phyloP scores from a whole-genome alignment of 1,139 yeast genomes.

The Zygotorulaspora mrakii region DNA sequence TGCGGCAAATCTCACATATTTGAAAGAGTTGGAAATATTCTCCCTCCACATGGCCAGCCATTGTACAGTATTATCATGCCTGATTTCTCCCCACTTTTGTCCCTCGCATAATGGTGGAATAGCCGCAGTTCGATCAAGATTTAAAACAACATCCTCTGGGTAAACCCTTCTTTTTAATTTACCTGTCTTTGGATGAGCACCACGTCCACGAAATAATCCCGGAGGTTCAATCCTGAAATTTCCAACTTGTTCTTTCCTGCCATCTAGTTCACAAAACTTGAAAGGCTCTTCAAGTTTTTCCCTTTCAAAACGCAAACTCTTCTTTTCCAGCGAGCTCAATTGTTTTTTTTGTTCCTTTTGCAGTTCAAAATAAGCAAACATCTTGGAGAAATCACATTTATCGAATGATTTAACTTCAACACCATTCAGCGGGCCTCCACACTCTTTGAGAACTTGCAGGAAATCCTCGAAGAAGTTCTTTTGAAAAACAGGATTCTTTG shows the following conservation, averaged over 20 bases:
- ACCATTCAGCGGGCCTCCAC: constrained; percentile 53
- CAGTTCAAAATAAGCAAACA: constrained; percentile 67
- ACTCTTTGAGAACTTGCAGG: constrained; percentile 58
- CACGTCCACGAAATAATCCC: constrained; percentile 92
- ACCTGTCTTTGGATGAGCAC: constrained; percentile 96
- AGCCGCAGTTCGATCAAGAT: constrained; percentile 66
- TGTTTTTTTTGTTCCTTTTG: constrained; percentile 70
- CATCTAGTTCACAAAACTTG: constrained; percentile 77
- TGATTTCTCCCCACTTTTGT: constrained; percentile 85
- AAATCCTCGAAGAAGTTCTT: constrained; percentile 85
- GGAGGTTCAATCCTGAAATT: constrained; percentile 96
- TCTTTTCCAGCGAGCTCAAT: constrained; percentile 68
- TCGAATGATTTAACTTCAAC: constrained; percentile 56
- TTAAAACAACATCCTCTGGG: constrained; percentile 87
- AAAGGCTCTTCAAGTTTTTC: constrained; percentile 77
- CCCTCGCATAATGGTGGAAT: constrained; percentile 85
- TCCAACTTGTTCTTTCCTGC: constrained; percentile 88
- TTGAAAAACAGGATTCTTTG: constrained; percentile 79
- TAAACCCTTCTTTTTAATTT: constrained; percentile 73
- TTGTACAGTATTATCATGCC: constrained; percentile 84
- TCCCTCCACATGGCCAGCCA: constrained; percentile 99
- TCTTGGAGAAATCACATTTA: constrained; percentile 74
- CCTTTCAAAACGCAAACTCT: constrained; percentile 62
- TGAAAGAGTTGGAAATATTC: constrained; percentile 75
- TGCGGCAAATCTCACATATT: constrained; percentile 89